A percentile compares a stretch with the other conserved stretches of the same genome.
Evolutionary conservation across 306 rosid genomes (phyloP).

Genomic region (Hippophae gyantsensis): DNA sequence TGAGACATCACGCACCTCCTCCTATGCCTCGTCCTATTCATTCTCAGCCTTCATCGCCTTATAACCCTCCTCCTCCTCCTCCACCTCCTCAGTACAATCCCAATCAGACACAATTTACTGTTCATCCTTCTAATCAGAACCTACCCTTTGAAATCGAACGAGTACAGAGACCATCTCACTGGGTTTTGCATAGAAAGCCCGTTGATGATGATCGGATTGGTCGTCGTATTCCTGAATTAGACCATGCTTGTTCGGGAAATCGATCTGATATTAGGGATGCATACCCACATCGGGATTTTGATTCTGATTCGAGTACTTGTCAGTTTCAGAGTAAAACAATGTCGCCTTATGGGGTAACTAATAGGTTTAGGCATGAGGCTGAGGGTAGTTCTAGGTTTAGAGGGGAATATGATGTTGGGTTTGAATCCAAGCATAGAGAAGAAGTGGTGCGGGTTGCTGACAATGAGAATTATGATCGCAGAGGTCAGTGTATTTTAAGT

Average conservation of each 20-base stretch:
- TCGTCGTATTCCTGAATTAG: conserved; percentile 18
- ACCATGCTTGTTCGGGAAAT: conserved; percentile 4
- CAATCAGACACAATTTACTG: conserved; percentile 20
- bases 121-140: conserved; percentile 12
- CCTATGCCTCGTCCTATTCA: conserved; percentile 11
- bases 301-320: conserved; percentile 26
- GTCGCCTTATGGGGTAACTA: conserved; percentile 12
- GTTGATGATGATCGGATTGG: conserved; percentile 17
- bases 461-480: conserved; percentile 4
- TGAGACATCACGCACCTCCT: neutral
- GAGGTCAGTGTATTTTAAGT: neutral
- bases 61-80: conserved; percentile 13
- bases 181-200: conserved; percentile 8
- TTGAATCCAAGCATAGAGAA: conserved; percentile 20
- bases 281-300: conserved; percentile 21
- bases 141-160: conserved; percentile 19
- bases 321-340: conserved; percentile 7
- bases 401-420: conserved; percentile 21
- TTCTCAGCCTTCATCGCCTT: conserved; percentile 2
- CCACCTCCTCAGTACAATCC: conserved; percentile 23
- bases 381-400: conserved; percentile 32
- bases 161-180: conserved; percentile 8
- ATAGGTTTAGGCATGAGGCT: conserved; percentile 23
- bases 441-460: neutral
- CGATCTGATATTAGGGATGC: conserved; percentile 17